phyloP scores from a whole-genome alignment of 129 eudicot species.

The Helianthus tuberosus region DNA sequence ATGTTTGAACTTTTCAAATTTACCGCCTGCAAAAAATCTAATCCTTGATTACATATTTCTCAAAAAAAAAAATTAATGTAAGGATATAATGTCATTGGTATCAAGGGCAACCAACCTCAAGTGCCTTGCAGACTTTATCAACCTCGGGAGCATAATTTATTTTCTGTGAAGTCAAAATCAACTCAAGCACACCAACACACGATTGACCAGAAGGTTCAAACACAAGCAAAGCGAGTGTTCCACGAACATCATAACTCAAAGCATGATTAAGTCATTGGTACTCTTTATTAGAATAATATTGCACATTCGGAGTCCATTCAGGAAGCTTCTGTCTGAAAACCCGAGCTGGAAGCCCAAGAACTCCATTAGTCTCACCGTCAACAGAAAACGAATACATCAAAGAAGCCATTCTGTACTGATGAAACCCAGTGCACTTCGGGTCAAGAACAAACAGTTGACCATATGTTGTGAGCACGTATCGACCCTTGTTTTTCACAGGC shows the following conservation, averaged over 20 bases:
- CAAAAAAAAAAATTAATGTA: conserved; percentile 1
- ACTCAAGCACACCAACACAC: conserved; percentile 96
- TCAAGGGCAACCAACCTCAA: conserved; percentile 64
- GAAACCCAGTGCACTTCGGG: conserved; percentile 78
- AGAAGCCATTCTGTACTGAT: conserved; percentile 87
- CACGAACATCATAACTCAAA: conserved; percentile 76
- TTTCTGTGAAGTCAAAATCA: conserved; percentile 88
- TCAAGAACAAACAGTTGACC: conserved; percentile 97
- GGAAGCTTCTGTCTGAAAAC: conserved; percentile 84
- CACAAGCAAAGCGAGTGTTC: conserved; percentile 90
- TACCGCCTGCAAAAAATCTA: conserved; percentile 84
- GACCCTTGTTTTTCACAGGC: conserved; percentile 68
- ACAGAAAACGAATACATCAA: conserved; percentile 68
- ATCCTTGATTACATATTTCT: conserved; percentile 37
- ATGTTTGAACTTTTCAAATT: conserved; percentile 92
- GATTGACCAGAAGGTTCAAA: conserved; percentile 87
- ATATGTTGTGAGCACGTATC: conserved; percentile 76
- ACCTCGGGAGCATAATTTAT: conserved; percentile 99
- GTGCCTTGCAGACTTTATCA: conserved; percentile 99
- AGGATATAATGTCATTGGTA: background rate
- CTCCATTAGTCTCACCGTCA: conserved; percentile 69
- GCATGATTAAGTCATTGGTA: conserved; percentile 83
- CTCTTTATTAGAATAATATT: conserved; percentile 87
- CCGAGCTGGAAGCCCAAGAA: conserved; percentile 76
- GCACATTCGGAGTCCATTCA: conserved; percentile 99